These are phyloP conservation scores for Lactarius quietus DNA, from an alignment of 768 basidiomycete genomes.

Conservation along the genomic window DNA sequence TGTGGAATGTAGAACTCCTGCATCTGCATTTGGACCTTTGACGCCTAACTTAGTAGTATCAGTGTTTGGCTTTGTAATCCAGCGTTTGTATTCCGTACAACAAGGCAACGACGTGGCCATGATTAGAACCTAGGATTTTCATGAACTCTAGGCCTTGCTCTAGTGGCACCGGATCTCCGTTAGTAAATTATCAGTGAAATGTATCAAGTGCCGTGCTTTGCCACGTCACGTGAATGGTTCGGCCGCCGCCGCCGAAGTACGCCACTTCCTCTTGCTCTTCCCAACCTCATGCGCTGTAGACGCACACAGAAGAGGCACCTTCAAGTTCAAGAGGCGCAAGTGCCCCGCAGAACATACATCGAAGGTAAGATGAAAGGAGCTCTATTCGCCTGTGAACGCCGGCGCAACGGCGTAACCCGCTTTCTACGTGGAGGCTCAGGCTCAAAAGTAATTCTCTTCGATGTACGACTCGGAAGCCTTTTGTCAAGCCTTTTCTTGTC, in stretches of 20 bases:
- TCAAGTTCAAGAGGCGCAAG: background rate
- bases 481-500: background rate
- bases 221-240: no score
- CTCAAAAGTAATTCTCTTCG: background rate
- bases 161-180: no score
- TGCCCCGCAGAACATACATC: background rate
- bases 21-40: no score
- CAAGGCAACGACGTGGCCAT: no score
- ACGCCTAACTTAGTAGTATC: no score
- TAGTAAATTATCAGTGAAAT: no score
- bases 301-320: background rate
- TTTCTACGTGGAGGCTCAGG: background rate
- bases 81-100: no score
- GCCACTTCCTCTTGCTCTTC: background rate
- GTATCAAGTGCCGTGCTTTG: no score
- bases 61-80: no score
- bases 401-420: background rate
- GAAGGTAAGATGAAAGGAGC: background rate
- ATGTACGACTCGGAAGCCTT: background rate
- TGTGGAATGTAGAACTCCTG: no score
- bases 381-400: background rate
- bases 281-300: background rate
- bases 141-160: no score
- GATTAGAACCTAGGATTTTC: no score
- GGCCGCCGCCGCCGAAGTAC: background rate